phyloP scores from a whole-genome alignment of 306 rosid species.

The Herpetospermum pedunculosum region DNA sequence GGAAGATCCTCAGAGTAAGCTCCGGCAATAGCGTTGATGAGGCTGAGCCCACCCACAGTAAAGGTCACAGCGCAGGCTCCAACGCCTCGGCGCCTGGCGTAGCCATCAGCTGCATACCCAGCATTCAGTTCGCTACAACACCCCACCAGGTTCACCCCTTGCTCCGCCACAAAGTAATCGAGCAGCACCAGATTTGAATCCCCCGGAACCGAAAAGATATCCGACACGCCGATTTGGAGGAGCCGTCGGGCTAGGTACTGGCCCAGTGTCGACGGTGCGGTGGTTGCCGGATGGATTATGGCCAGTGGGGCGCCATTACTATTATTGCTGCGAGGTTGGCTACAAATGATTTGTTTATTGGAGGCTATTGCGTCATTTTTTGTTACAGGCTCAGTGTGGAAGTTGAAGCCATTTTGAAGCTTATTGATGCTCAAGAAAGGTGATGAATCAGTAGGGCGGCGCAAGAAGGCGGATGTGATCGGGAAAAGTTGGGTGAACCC shows the following conservation, averaged over 20 bases:
- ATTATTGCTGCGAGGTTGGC: too few species aligned
- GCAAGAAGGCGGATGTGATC: too few species aligned
- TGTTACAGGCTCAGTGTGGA: too few species aligned
- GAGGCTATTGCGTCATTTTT: too few species aligned
- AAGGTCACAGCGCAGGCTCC: slow-evolving; percentile 90
- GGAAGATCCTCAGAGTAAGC: slow-evolving; percentile 86
- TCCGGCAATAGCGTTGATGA: slow-evolving; percentile 78
- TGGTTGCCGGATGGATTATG: too few species aligned
- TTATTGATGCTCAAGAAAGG: too few species aligned
- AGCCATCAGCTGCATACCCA: slow-evolving; percentile 91
- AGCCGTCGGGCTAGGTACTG: slow-evolving; percentile 83
- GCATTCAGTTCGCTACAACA: slow-evolving; percentile 94
- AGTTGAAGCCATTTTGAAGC: too few species aligned
- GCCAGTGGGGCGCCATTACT: too few species aligned
- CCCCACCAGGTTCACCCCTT: slow-evolving; percentile 51
- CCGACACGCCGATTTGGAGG: slow-evolving; percentile 65
- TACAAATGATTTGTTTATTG: too few species aligned
- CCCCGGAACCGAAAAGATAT: slow-evolving; percentile 84
- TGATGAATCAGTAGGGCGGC: too few species aligned
- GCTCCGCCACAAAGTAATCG: slow-evolving; percentile 68
- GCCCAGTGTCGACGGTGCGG: slow-evolving; percentile 67
- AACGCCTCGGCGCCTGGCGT: slow-evolving; percentile 71
- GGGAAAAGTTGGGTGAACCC: too few species aligned
- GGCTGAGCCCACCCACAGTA: slow-evolving; percentile 77
- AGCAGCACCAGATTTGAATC: slow-evolving; percentile 79